Evolutionary conservation across 176 grass and related monocot species (phyloP).

Genomic region (Phoenix roebelenii): DNA sequence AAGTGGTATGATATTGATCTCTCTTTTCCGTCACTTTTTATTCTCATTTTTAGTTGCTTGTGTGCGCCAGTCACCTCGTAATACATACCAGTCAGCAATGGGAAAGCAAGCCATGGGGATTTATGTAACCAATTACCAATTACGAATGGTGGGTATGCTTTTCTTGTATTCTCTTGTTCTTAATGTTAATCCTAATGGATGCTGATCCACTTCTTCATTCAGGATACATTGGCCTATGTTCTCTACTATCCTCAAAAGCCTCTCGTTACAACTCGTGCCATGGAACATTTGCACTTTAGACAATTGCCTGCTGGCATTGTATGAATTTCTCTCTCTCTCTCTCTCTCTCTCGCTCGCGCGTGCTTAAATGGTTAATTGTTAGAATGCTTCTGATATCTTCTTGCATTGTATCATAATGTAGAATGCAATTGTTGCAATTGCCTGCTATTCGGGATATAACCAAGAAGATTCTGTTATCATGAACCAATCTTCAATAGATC

Average conservation of each 20-base stretch:
- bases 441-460: slow-evolving; percentile 99
- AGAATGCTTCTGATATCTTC: slow-evolving; percentile 17
- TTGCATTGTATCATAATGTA: slow-evolving; percentile 25
- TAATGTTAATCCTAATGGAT: neutral
- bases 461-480: slow-evolving; percentile 99
- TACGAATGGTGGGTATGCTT: slow-evolving; percentile 72
- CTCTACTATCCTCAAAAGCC: slow-evolving; percentile 98
- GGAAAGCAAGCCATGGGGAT: slow-evolving; percentile 99
- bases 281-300: slow-evolving; percentile 99
- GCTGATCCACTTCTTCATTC: slow-evolving; percentile 17
- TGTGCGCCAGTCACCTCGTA: slow-evolving; percentile 74
- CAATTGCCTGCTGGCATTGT: slow-evolving; percentile 97
- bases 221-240: slow-evolving; percentile 98
- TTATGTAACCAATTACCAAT: slow-evolving; percentile 97
- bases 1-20: neutral
- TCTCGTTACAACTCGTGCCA: slow-evolving; percentile 91
- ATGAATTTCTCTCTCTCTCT: slow-evolving; percentile 16
- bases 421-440: slow-evolving; percentile 99
- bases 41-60: slow-evolving; percentile 12
- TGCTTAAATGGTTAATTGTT: neutral
- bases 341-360: too few relatives aligned
- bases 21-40: slow-evolving; percentile 15
- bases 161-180: neutral
- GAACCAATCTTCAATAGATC: slow-evolving; percentile 99
- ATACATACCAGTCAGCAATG: slow-evolving; percentile 99